Base-by-base conservation (phyloP, 768 basidiomycete species). In the Termitomyces sp. region DNA sequence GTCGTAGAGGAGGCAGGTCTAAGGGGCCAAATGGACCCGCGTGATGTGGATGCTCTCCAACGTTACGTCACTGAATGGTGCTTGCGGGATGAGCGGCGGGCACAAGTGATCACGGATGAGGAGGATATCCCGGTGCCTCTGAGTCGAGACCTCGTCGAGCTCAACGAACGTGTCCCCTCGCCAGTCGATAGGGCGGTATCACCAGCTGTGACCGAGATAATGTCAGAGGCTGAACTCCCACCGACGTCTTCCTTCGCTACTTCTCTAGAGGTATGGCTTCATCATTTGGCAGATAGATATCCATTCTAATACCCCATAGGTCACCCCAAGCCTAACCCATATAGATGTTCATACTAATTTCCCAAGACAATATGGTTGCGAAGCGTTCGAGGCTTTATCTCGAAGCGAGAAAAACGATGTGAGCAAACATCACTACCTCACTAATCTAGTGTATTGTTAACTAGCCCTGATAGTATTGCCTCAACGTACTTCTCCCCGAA, bases 401-500 rank as follows among this genome's bases (percentile, higher is more conserved):
- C 66, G 63, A 2, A 46, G 82, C 7, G 79, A 80, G 58, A 84
- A 83, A 62, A 65, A 81, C 15, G 81, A 81, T 48, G 83, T 80
- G 56, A 62, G 79, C 63, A 22, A 35, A 12, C 54, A 52, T 25
- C 25, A 40, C 46, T 33, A 7, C 43, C 38, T 41, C 20, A 43
- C 23, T 46, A 38, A 9, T 29, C 23, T 22, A 11, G 3, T 25
- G 18, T 18, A 5, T 29, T 31, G 42, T 22, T 13, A n/a, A 29
- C 12, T 39, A 29, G 23, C 4, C 25, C 29, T 5, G 20, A 29
- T 58, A 90, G 87, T 91, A 90, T 59, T 89, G 87, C 63, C 68
- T 81, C 35, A 83, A 86, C 55, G 77, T 92, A 29, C 79, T 92
- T 11, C 74, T 90, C 5, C 86, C 84, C 2, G 89, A 90, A 66